Evolutionary conservation across 2,329 filamentous ascomycete species (phyloP), one percentile per base, ranked within the genome.

Genomic region (Teratosphaeria nubilosa): DNA sequence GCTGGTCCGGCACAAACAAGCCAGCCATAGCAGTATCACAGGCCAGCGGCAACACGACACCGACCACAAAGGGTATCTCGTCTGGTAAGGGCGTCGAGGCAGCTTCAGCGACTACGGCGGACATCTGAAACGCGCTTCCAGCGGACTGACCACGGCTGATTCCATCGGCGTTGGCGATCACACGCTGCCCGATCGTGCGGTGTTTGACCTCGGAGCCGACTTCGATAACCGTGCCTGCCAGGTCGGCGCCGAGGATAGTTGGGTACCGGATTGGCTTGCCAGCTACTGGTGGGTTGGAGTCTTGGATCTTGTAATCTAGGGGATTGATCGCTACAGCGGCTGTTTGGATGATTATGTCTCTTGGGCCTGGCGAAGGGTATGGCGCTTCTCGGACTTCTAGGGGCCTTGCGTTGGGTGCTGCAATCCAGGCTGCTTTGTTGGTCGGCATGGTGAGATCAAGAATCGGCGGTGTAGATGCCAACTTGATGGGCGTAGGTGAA

Each of bases 261-360:
- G 54, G 54, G 41, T 64, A 66, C 20, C 59, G 30, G 57, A 66
- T 64, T 45, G 66, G 66, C 7, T 60, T 60, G 13, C 62, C 59
- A 9, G 60, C 54, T 31, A 55, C 51, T 6, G 51, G 14, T 14
- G 54, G 54, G 20, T 48, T 56, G 37, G 22, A 20, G 9, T 60
- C 58, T 62, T 74, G 70, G 25, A 74, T 66, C 9, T 64, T 65
- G 51, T 64, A 70, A 59, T 79, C 76, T 9, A 70, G 61, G 5
- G 73, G 72, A 57, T 76, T 75, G 55, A 76, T 68, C 6, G 72
- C 74, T 9, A 72, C 63, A n/a, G 72, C 73, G 25, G 60, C 58
- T 45, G 70, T 34, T 37, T 56, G 2, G 45, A 56, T 20, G 24
- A 56, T 30, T 24, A 56, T 32, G 24, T 53, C 55, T 24, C 24